Percentiles rank a stretch among this genome's conserved stretches.
phyloP scores from a whole-genome alignment of 768 basidiomycete species.

The Tubosaeta brunneosetosa region DNA sequence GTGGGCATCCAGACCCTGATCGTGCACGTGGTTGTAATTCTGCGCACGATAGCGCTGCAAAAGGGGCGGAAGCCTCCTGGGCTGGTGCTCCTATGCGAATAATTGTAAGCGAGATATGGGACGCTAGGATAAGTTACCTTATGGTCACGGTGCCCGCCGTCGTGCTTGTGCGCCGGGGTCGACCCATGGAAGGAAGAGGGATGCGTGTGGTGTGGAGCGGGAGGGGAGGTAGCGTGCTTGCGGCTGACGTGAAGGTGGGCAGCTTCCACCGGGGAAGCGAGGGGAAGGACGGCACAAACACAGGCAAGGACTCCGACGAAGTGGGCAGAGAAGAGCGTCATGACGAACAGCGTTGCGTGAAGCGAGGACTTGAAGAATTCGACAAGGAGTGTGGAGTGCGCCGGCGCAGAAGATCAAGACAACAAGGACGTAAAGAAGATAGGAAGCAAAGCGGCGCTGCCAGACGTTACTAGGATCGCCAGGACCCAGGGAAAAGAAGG shows the following conservation, averaged over 20 bases:
- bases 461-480: constrained; percentile 42
- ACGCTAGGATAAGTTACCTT: constrained; percentile 2
- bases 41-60: constrained; percentile 8
- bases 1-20: not conserved
- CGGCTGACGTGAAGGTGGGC: constrained; percentile 33
- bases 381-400: constrained; percentile 18
- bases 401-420: constrained; percentile 20
- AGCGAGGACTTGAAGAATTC: not conserved
- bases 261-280: constrained; percentile 36
- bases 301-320: constrained; percentile 42
- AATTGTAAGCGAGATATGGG: not conserved
- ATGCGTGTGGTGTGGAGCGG: not conserved
- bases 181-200: not conserved
- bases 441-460: constrained; percentile 14
- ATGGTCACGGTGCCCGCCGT: constrained; percentile 1
- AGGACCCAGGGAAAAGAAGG: constrained; percentile 43
- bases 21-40: not conserved
- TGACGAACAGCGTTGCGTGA: constrained; percentile 26
- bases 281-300: constrained; percentile 40
- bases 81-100: not conserved
- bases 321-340: constrained; percentile 47
- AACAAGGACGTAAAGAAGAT: constrained; percentile 15
- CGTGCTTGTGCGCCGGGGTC: not conserved
- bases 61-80: constrained; percentile 13
- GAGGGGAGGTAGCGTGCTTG: constrained; percentile 1